Base-by-base conservation (phyloP, 2,329 filamentous ascomycete genomes). In the Cercospora sp. region DNA sequence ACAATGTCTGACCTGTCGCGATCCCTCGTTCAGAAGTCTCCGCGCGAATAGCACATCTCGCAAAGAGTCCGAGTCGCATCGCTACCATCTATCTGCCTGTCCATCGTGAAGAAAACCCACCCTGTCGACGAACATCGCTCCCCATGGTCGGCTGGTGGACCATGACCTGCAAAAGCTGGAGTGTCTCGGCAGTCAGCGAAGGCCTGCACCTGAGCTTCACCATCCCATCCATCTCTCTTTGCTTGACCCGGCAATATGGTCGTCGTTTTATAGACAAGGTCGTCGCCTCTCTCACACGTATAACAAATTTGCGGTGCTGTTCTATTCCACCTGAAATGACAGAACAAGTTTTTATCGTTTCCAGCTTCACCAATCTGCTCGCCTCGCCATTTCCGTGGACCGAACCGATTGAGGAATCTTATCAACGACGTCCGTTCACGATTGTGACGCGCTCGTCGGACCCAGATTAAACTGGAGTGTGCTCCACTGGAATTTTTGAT, bases 131-230 rank as follows among this genome's bases (percentile, higher is more conserved):
- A 33, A 53, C 45, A 36, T 55, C 61, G 61, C 30, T 63, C 33
- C 60, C 60, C 60, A 62, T 63, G 45, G 30, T 63, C 26, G 61
- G 30, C 30, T 30, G 20, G 12, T n/a, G 39, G 30, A 63, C 61
- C 61, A 63, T 63, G 61, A 63, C 61, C 61, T 63, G 61, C 48
- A 63, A 53, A 63, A 33, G 42, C 28, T 63, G 61, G 61, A 55
- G 42, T 63, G 61, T 63, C 61, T 63, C 61, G 61, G 61, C 61
- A 63, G 60, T 33, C 48, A 53, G 48, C 55, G 31, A 59, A 63
- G 61, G 61, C 61, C 61, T 63, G 61, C 42, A 36, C 42, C 61
- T 63, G 61, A 31, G n/a, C 42, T 48, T 33, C 61, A 63, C 59
- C 13, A 36, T 33, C 58, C 36, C 36, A 39, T n/a, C 55, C 31